These are phyloP conservation scores for Aspergillus thermomutatus DNA, from an alignment of 2,329 filamentous ascomycete genomes.

Conservation along the genomic window DNA sequence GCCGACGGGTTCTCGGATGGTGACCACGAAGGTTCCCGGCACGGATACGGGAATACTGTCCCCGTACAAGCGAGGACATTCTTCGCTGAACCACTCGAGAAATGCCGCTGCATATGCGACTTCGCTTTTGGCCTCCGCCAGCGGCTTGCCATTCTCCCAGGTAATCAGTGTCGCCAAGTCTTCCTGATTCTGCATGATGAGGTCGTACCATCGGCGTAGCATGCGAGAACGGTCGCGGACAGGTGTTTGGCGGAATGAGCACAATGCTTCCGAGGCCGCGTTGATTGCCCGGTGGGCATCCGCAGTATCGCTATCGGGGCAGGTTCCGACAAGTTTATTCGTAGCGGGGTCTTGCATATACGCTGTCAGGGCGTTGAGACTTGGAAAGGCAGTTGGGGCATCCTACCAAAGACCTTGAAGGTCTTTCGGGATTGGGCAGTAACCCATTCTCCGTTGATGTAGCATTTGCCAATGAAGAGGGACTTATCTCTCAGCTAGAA, in stretches of 20 bases:
- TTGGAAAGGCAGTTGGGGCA: not conserved
- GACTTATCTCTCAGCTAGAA: conserved; percentile 70
- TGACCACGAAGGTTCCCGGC: conserved; percentile 60
- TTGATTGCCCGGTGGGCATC: conserved; percentile 80
- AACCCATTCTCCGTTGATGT: conserved; percentile 92
- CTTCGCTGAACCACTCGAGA: conserved; percentile 62
- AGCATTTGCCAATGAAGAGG: conserved; percentile 78
- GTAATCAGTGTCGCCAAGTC: conserved; percentile 65
- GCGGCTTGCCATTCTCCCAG: conserved; percentile 67
- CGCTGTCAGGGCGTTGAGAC: not conserved
- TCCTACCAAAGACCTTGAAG: conserved; percentile 73
- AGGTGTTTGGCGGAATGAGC: conserved; percentile 58
- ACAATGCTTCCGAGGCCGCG: conserved; percentile 70
- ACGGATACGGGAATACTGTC: conserved; percentile 60
- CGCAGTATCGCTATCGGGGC: conserved; percentile 72
- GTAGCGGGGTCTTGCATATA: conserved; percentile 67
- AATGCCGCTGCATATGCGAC: conserved; percentile 58
- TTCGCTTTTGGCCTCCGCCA: conserved; percentile 59
- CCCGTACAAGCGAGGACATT: conserved; percentile 57
- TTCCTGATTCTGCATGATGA: conserved; percentile 63
- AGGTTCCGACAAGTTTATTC: conserved; percentile 73
- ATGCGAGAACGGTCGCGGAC: conserved; percentile 60
- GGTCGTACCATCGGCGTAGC: conserved; percentile 65
- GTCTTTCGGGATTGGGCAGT: conserved; percentile 81
- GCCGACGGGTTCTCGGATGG: conserved; percentile 63